Percentiles rank a stretch among this genome's conserved stretches.
phyloP scores from a whole-genome alignment of 192 early-diverging fungal genomes.

The Allomyces macrogynus region DNA sequence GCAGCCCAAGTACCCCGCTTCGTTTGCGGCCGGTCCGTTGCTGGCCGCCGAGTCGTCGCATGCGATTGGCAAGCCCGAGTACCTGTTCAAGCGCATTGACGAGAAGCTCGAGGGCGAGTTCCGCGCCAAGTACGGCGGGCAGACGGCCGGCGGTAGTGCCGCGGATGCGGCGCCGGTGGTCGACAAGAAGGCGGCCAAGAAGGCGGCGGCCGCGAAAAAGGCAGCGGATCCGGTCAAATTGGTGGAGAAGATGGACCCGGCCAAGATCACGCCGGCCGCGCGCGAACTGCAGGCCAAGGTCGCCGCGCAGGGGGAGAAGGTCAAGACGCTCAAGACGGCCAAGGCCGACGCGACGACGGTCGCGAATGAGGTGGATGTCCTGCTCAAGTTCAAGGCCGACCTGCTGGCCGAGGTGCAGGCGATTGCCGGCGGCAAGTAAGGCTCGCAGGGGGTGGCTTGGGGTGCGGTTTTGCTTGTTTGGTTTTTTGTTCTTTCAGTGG shows the following conservation, averaged over 20 bases:
- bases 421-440: not conserved
- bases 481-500: not conserved
- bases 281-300: slow-evolving; percentile 29
- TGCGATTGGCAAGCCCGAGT: slow-evolving; percentile 60
- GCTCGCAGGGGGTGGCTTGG: not conserved
- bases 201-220: slow-evolving; percentile 4
- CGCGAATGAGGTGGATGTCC: slow-evolving; percentile 16
- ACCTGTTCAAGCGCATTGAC: slow-evolving; percentile 81
- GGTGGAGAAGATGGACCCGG: slow-evolving; percentile 15
- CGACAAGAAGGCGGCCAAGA: slow-evolving; percentile 13
- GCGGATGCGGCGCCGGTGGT: slow-evolving; percentile 6
- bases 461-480: not conserved
- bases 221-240: slow-evolving; percentile 11
- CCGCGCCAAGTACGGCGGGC: slow-evolving; percentile 59
- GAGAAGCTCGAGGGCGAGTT: slow-evolving; percentile 60
- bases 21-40: slow-evolving; percentile 18
- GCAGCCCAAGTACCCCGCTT: slow-evolving; percentile 50
- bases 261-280: slow-evolving; percentile 23
- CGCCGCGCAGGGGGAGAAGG: slow-evolving; percentile 29
- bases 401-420: slow-evolving; percentile 17
- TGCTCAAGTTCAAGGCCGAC: slow-evolving; percentile 23
- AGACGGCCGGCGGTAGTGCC: not conserved
- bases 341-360: slow-evolving; percentile 25
- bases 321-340: slow-evolving; percentile 35
- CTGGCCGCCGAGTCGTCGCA: slow-evolving; percentile 67